Base-by-base conservation (phyloP, 1,139 yeast species). In the Casaregolazyma lundiana region DNA sequence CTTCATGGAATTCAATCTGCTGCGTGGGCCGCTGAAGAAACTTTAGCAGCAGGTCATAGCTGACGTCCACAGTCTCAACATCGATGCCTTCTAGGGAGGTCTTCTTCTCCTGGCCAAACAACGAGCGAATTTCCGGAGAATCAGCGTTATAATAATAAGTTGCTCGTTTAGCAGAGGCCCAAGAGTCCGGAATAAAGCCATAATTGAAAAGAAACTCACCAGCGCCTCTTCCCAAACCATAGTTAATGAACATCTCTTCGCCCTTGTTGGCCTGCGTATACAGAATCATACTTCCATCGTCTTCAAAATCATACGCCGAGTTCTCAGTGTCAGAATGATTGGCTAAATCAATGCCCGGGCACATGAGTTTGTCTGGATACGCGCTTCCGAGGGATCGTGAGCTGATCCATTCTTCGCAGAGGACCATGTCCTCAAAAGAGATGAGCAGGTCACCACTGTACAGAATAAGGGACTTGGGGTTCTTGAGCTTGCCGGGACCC, bases 151-250 rank as follows among this genome's bases (percentile, higher is more conserved):
- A 51, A 41, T 44, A 51, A 9, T 51, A 47, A 2, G 55, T 45
- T 4, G 41, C 43, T 35, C 50, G 41, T 3, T 63, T 55, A 6
- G 46, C 45, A 17, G 34, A 13, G 8, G 41, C 37, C 37, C 46
- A 49, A 15, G 50, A 58, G 1, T 40, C 46, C n/a, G 69, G 69
- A 19, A 68, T 50, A 48, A 69, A 69, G 6, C 73, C 73, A 41
- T 70, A 69, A 26, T 63, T 67, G 56, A 68, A 68, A 45, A 69
- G 53, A 49, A 65, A 58, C 54, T 69, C 73, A 0, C 62, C 65
- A 2, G 66, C 57, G 4, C 67, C 64, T 50, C 62, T 63, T 8
- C 55, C 61, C 4, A 58, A 57, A 15, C 73, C 73, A 43, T 69
- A 69, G 49, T 64, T 58, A 45, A 69, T 63, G 15, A 56, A 50